Evolutionary conservation across 129 eudicot genomes (phyloP).

Genomic region (Saposhnikovia divaricata): DNA sequence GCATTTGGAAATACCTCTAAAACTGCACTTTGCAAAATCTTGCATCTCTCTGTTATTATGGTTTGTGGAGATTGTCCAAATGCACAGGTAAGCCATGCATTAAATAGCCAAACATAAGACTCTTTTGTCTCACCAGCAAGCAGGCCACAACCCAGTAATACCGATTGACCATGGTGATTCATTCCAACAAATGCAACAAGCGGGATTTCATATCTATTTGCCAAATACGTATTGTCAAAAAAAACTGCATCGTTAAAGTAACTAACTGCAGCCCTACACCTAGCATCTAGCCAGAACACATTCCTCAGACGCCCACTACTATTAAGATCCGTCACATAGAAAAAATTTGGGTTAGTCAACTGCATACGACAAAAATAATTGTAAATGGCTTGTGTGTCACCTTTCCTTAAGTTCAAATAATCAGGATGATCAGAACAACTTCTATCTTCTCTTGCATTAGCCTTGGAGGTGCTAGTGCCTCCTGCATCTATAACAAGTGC

Average conservation of each 20-base stretch:
- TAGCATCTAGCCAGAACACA: slow-evolving; percentile 74
- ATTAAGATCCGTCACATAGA: slow-evolving; percentile 63
- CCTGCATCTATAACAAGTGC: slow-evolving; percentile 73
- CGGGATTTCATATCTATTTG: slow-evolving; percentile 70
- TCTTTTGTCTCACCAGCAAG: slow-evolving; percentile 55
- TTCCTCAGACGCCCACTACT: slow-evolving; percentile 60
- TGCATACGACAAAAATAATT: slow-evolving; percentile 88
- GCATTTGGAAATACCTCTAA: slow-evolving; percentile 67
- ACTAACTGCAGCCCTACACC: slow-evolving; percentile 65
- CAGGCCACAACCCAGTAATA: slow-evolving; percentile 80
- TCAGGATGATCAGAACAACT: slow-evolving; percentile 35
- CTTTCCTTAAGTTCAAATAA: slow-evolving; percentile 59
- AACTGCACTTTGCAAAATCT: slow-evolving; percentile 49
- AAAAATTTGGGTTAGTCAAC: slow-evolving; percentile 80
- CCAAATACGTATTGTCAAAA: slow-evolving; percentile 55
- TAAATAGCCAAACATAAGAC: slow-evolving; percentile 64
- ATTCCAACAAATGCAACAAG: slow-evolving; percentile 68
- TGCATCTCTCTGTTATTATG: slow-evolving; percentile 69
- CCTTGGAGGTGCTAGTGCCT: slow-evolving; percentile 29
- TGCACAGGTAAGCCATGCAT: slow-evolving; percentile 55
- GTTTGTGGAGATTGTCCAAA: slow-evolving; percentile 58
- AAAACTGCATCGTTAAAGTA: slow-evolving; percentile 68
- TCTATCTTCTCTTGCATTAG: slow-evolving; percentile 28
- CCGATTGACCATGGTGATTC: slow-evolving; percentile 79
- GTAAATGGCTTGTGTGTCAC: slow-evolving; percentile 78